Evolutionary conservation across 2,329 filamentous ascomycete genomes (phyloP), one percentile per base, ranked within the genome.

Genomic region (Alternaria solani): DNA sequence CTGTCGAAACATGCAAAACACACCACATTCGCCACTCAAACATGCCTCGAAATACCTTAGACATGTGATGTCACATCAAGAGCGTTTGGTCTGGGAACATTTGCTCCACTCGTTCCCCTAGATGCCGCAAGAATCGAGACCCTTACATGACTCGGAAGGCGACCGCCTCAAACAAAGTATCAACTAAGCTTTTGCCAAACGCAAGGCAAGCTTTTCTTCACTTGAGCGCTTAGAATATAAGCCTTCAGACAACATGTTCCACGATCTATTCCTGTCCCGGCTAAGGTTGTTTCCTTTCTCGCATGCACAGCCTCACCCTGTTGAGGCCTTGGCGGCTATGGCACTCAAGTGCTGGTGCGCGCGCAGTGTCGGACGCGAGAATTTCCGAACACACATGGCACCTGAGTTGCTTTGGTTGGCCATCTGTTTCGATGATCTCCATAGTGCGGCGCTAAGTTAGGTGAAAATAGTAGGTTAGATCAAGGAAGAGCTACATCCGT

Each of bases 381-480:
- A 43, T 46, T 62, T 41, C 69, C 65, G 67, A 28, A 28, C 25
- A 34, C 16, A 9, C 63, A 54, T 67, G 63, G 62, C 66, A 41
- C 46, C 30, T 39, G 28, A 25, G 30, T 8, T 44, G 36, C 36
- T 60, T 18, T 57, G n/a, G 60, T 43, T 65, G 66, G 62, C 16
- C 46, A 28, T 12, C 12, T 30, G 64, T 61, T 57, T 62, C 63
- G 53, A 55, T 66, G 53, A 60, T 60, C 52, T 9, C 48, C 44
- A 60, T 41, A 58, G 63, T 59, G 49, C 41, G 39, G 32, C 39
- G 32, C 42, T 16, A 38, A 43, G 59, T 61, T 32, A 66, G 18
- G n/a, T 42, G 36, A 25, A 28, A 43, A 53, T 43, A 53, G 38
- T n/a, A 44, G 39, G 51, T 26, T n/a, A 32, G 14, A 14, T 25